phyloP scores from a whole-genome alignment of 1,284 basidiomycete genomes.

The Phellinidium pouzarii region DNA sequence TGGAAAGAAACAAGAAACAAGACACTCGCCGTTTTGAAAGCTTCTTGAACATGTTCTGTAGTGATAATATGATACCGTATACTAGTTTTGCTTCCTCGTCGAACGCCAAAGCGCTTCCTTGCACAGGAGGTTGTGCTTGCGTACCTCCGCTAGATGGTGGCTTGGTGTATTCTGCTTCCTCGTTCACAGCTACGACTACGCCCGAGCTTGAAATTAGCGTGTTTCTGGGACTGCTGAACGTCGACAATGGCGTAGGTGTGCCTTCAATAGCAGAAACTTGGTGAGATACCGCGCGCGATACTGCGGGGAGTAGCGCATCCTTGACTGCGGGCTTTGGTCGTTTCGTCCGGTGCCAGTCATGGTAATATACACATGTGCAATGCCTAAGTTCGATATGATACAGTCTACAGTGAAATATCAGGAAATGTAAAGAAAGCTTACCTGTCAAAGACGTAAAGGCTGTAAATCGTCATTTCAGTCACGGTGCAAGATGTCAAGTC shows the following conservation, averaged over 20 bases:
- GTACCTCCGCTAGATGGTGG: conserved; percentile 29
- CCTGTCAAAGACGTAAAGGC: conserved; percentile 13
- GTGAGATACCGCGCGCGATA: conserved; percentile 55
- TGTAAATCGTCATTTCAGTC: conserved; percentile 10
- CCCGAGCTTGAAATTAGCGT: conserved; percentile 56
- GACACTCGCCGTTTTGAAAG: conserved; percentile 69
- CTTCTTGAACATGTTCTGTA: conserved; percentile 94
- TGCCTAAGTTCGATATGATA: conserved; percentile 46
- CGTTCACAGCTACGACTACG: conserved; percentile 60
- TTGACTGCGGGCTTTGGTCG: conserved; percentile 64
- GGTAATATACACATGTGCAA: conserved; percentile 88
- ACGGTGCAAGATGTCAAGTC: background rate
- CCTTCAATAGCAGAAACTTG: conserved; percentile 32
- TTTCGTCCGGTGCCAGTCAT: conserved; percentile 84
- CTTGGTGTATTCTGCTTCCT: conserved; percentile 31
- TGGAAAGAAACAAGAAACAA: conserved; percentile 4
- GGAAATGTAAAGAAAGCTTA: background rate
- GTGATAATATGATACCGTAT: conserved; percentile 89
- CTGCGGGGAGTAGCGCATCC: conserved; percentile 67
- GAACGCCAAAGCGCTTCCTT: conserved; percentile 66
- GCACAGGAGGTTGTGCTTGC: conserved; percentile 21
- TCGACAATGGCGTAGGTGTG: conserved; percentile 29
- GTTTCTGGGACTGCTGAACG: conserved; percentile 52
- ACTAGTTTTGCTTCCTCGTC: conserved; percentile 98
- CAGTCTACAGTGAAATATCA: background rate